Conservation (phyloP, 2,329 filamentous ascomycete genomes). For the Stylonectria norvegica region DNA sequence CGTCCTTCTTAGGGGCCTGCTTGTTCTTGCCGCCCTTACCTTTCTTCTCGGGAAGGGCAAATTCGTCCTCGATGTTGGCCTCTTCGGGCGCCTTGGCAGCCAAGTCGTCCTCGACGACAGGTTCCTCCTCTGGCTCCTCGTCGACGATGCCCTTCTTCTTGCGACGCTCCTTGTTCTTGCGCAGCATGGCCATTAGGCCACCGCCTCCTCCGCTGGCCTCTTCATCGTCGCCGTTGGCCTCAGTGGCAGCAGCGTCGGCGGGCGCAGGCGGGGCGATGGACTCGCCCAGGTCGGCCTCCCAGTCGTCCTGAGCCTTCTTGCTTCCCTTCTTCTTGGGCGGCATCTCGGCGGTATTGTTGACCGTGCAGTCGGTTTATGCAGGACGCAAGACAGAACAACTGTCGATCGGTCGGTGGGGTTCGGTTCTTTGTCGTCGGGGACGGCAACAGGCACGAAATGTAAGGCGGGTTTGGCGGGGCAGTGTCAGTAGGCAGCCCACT, state of each 20-base stretch:
- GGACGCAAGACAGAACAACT: conserved; percentile 2
- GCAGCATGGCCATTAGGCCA: conserved; percentile 74
- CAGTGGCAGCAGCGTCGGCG: conserved; percentile 43
- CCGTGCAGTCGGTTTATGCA: too few species aligned
- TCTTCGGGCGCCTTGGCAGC: conserved; percentile 72
- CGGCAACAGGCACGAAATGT: conserved; percentile 14
- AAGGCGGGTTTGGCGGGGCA: conserved; percentile 22
- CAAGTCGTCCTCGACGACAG: conserved; percentile 63
- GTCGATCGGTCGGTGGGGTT: conserved; percentile 9
- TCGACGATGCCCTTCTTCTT: conserved; percentile 80
- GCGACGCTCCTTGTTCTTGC: conserved; percentile 80
- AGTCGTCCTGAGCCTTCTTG: conserved; percentile 83
- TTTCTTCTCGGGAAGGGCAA: conserved; percentile 75
- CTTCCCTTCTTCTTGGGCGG: conserved; percentile 89
- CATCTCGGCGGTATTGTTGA: conserved; percentile 58
- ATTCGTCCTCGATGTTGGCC: conserved; percentile 80
- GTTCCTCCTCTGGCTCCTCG: conserved; percentile 30
- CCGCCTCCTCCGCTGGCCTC: conserved; percentile 54
- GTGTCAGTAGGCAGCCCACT: conserved; percentile 12
- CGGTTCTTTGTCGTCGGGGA: conserved; percentile 5
- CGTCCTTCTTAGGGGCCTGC: conserved; percentile 41
- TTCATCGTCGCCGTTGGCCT: conserved; percentile 51
- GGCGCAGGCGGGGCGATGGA: conserved; percentile 59
- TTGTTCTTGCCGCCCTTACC: conserved; percentile 55
- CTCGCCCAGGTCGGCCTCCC: conserved; percentile 91